Conservation (phyloP, 768 basidiomycete genomes). For the Lactarius pseudohatsudake region DNA sequence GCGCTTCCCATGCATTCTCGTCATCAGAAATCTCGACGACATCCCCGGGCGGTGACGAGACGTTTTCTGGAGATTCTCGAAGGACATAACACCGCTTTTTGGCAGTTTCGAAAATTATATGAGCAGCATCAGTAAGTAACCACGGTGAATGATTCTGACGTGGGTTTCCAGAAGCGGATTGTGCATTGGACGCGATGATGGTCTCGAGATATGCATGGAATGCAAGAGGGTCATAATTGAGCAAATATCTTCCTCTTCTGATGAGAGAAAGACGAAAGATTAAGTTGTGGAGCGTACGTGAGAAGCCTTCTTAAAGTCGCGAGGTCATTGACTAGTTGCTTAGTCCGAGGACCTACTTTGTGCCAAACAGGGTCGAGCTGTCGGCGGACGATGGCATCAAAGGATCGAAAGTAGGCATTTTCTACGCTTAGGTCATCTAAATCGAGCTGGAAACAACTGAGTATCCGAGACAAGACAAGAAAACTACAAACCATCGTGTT, state of each 20-base stretch:
- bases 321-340: slow-evolving; percentile 87
- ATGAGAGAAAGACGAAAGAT: neutral
- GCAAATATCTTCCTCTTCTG: slow-evolving; percentile 59
- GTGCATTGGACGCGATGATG: slow-evolving; percentile 63
- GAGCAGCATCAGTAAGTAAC: slow-evolving; percentile 91
- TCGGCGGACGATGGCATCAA: slow-evolving; percentile 82
- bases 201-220: slow-evolving; percentile 93
- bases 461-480: neutral
- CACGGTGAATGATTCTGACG: slow-evolving; percentile 77
- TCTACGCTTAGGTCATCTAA: slow-evolving; percentile 91
- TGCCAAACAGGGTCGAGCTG: slow-evolving; percentile 97
- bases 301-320: slow-evolving; percentile 81
- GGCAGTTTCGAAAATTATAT: slow-evolving; percentile 78
- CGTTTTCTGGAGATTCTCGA: slow-evolving; percentile 25
- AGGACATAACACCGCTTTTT: slow-evolving; percentile 78
- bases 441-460: slow-evolving; percentile 63
- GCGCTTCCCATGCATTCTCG: slow-evolving; percentile 72
- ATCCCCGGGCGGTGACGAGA: slow-evolving; percentile 31
- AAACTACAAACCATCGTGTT: slow-evolving; percentile 57
- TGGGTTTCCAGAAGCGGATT: slow-evolving; percentile 47
- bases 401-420: slow-evolving; percentile 91
- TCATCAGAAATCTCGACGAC: slow-evolving; percentile 51
- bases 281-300: slow-evolving; percentile 47
- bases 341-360: slow-evolving; percentile 89
- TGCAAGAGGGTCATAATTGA: slow-evolving; percentile 87